Conservation (phyloP, 257 asterid species). For the Parsonsia alboflavescens region DNA sequence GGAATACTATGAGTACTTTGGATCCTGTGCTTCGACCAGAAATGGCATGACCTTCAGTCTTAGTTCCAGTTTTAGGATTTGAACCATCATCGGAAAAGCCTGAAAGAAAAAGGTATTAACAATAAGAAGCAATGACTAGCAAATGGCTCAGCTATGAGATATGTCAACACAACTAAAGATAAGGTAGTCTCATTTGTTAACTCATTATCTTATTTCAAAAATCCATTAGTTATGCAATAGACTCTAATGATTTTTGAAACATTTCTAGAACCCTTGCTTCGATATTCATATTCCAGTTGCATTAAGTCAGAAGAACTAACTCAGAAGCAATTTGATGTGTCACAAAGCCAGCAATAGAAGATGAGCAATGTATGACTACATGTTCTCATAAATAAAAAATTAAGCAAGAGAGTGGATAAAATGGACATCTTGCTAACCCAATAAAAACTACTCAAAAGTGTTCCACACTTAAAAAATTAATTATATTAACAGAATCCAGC, state of each 20-base stretch:
- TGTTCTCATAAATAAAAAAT: not conserved
- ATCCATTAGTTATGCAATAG: no score
- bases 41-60: slow-evolving; percentile 25
- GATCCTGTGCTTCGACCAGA: slow-evolving; percentile 46
- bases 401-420: not conserved
- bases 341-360: no score
- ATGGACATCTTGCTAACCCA: no score
- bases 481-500: not conserved
- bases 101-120: slow-evolving; percentile 23
- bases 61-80: slow-evolving; percentile 37
- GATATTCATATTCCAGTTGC: not conserved
- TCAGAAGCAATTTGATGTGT: not conserved
- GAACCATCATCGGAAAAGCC: slow-evolving; percentile 52
- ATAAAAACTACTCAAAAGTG: not conserved
- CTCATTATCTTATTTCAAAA: not conserved
- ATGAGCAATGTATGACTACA: not conserved
- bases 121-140: slow-evolving; percentile 11
- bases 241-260: not conserved
- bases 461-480: not conserved
- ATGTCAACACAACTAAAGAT: not conserved
- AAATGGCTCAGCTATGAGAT: not conserved
- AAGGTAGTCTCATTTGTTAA: not conserved
- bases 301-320: not conserved
- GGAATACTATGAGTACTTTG: slow-evolving; percentile 35
- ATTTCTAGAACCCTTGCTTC: not conserved